Base-by-base conservation (phyloP, 139 green algal genomes). In the Closterium sp. region DNA sequence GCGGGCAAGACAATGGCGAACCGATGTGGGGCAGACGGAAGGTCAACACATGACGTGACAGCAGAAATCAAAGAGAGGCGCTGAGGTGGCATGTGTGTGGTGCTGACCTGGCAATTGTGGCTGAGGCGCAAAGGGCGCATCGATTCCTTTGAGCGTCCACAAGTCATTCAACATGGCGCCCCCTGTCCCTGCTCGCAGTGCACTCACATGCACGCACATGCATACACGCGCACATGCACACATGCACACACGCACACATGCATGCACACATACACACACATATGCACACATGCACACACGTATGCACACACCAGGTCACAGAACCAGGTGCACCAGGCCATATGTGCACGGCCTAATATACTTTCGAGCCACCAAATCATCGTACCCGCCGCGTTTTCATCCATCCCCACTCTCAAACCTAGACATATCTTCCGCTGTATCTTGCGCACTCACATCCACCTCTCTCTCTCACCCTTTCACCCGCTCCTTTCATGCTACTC, bases 131-230 rank as follows among this genome's bases (percentile, higher is more conserved):
- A 76, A 28, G 55, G 55, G 55, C 25, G 55, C 55, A 19, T 76
- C 55, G 30, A 76, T 76, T 76, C 90, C 90, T 89, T 93, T 93
- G n/a, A 93, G 69, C 28, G 87, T 89, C 90, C 90, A 93, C 8
- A 93, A 34, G 69, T 93, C 90, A 28, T n/a, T 89, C 86, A 93
- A 12, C 25, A 93, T 92, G 32, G 87, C 10, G 23, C 90, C 90
- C 16, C 87, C 90, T n/a, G 88, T 89, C 19, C 90, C 90, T 92
- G 89, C 89, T 89, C 76, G 2, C n/a, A 91, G 21, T 33, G 85
- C 81, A 91, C 10, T 89, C 88, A 91, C 31, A 92, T 84, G 35
- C 33, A 87, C 87, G 33, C 36, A 55, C 36, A 55, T 6, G 4
- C 36, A 55, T 4, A n/a, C 23, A 31, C 28, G 19, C n/a, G 25